Base-by-base conservation (phyloP, 1,139 yeast species). In the Geotrichum candidum region DNA sequence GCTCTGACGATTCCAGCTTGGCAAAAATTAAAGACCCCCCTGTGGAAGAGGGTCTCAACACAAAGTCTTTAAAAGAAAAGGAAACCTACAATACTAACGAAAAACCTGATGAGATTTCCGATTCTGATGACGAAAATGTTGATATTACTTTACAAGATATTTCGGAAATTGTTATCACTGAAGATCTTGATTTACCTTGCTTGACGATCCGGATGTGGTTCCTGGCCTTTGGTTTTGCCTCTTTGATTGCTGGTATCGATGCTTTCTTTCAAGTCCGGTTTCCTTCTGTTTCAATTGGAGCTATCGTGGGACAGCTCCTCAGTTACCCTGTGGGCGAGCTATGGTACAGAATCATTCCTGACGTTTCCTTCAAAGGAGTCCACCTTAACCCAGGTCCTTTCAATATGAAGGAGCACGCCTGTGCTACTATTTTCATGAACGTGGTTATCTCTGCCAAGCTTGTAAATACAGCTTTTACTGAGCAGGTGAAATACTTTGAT, bases 321-420 rank as follows among this genome's bases (percentile, higher is more conserved):
- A 82, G 83, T 22, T 82, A 78, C 76, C 85, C 85, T 2, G 62
- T 78, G 41, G 85, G 85, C 68, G 68, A 71, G 61, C 71, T 72
- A 50, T 79, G 83, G 81, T 76, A 72, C 38, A 68, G 65, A 60
- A 54, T 68, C 27, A 57, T 81, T 29, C 85, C 85, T 2, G 71
- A 78, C 64, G 33, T 50, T 9, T 25, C 33, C 2, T 50, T 50
- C 22, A 50, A 22, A 1, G 31, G 22, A 15, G 23, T 29, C 15
- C 53, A 27, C 31, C 29, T 45, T 11, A 83, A 83, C 72, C 85
- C 86, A 1, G 84, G 84, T 56, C 68, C 80, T 13, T 83, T 82
- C 73, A 82, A 80, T 68, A 70, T 79, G 65, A 82, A 83, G 68
- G 86, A 83, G 69, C 86, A 83, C 68, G 75, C 85, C n/a, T 70